Evolutionary conservation across 805 yeast genomes (phyloP), one percentile per base, ranked within the genome.

Genomic region (Wickerhamiella sorbophila): DNA sequence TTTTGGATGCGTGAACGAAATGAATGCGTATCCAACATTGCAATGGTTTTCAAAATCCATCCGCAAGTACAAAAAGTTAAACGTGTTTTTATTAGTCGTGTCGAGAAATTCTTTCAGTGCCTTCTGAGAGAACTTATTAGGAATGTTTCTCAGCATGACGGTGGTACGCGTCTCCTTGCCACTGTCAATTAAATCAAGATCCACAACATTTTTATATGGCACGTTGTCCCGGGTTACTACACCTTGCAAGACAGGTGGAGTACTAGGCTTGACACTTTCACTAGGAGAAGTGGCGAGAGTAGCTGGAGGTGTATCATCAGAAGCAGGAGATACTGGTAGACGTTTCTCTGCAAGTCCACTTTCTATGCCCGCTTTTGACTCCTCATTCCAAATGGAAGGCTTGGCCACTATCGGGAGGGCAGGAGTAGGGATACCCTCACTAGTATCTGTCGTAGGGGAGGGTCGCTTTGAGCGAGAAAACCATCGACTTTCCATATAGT

Each of bases 21-120:
- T 64, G 51, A 71, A 71, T 4, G 75, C 77, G 55, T 71, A 71
- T 4, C 77, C 77, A 24, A 71, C 75, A 44, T 72, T 72, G 61
- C 75, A 70, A 43, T 62, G 64, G 49, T 67, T 72, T 41, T 59
- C 62, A 52, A 70, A 72, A 52, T 72, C 77, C 47, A 72, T 69
- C 41, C 77, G 61, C 48, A 70, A 52, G 48, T 70, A 71, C 34
- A 70, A 47, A 48, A 62, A 62, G 45, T 61, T 64, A 42, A 63
- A 55, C 19, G 63, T 56, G 29, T 53, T 44, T 46, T 55, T 50
- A 52, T 67, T 69, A 3, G 74, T 69, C 20, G 49, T 57, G 48
- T 72, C 74, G 26, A 72, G 53, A 49, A 66, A 65, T 24, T 60
- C 61, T 47, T 71, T 67, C 33, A 72, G 60, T 48, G 65, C 63